A percentile compares a stretch with the other conserved stretches of the same genome.
These are phyloP conservation scores for Cryptomeria japonica DNA, from an alignment of 75 land plant species.

Conservation along the genomic window DNA sequence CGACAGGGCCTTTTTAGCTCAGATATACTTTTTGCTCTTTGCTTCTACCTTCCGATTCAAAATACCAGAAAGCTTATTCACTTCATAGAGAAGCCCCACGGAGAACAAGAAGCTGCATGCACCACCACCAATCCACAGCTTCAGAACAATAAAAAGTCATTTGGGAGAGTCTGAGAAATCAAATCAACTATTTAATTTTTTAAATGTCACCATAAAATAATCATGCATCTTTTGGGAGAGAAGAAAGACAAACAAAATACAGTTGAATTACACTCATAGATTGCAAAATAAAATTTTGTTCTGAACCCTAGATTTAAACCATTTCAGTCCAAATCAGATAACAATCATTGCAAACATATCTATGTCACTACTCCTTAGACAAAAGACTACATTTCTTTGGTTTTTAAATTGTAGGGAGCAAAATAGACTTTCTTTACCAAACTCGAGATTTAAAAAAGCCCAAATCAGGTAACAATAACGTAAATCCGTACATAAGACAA, in stretches of 20 bases:
- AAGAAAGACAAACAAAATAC: neutral
- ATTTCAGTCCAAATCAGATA: neutral
- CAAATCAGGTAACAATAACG: neutral
- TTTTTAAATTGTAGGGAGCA: neutral
- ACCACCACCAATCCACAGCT: slow-evolving; percentile 4
- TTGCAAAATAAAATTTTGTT: too few species aligned
- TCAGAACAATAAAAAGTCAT: neutral
- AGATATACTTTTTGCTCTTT: slow-evolving; percentile 21
- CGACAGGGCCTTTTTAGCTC: neutral
- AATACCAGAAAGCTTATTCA: slow-evolving; percentile 32
- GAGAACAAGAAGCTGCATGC: slow-evolving; percentile 34
- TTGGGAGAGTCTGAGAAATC: neutral
- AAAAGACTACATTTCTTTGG: neutral
- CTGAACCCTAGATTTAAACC: neutral
- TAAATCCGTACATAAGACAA: neutral
- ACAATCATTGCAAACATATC: neutral
- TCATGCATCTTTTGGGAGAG: neutral
- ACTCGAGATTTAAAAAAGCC: neutral
- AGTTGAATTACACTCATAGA: neutral
- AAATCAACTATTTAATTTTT: neutral
- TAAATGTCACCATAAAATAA: neutral
- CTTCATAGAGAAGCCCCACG: slow-evolving; percentile 33
- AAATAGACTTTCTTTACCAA: neutral
- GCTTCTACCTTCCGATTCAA: slow-evolving; percentile 31
- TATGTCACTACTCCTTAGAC: neutral